Percentiles rank a stretch among this genome's conserved stretches.
These are phyloP conservation scores for Sclerotinia spermophila DNA, from an alignment of 2,329 filamentous ascomycete genomes.

Conservation along the genomic window DNA sequence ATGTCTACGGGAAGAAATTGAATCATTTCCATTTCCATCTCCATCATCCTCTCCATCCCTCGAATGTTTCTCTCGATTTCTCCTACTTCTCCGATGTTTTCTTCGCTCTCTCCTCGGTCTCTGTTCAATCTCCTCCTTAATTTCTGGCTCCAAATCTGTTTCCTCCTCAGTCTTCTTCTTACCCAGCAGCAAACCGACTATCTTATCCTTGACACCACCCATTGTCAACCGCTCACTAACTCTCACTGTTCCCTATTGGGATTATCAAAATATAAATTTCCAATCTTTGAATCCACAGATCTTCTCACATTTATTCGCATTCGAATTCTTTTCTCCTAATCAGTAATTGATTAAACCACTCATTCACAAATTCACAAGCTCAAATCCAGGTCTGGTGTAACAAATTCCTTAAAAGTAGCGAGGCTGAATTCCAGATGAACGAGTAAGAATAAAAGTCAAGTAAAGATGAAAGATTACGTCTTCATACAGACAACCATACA, in stretches of 20 bases:
- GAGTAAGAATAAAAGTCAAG: conserved; percentile 8
- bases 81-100: conserved; percentile 12
- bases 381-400: conserved; percentile 2
- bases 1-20: neutral
- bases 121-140: neutral
- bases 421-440: conserved; percentile 4
- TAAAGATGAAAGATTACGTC: neutral
- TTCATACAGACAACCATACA: neutral
- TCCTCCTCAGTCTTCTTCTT: conserved; percentile 10
- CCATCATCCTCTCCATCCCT: neutral
- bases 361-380: neutral
- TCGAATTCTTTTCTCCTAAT: neutral
- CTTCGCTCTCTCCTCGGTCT: conserved; percentile 11
- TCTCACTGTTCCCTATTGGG: neutral
- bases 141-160: neutral
- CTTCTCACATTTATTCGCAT: neutral
- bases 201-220: conserved; percentile 11
- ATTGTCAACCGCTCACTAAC: neutral
- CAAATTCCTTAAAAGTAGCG: neutral
- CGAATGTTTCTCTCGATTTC: neutral
- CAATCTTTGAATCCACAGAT: neutral
- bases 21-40: neutral
- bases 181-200: neutral
- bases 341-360: neutral
- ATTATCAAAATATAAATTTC: neutral